These are phyloP conservation scores for Uronychia binucleata DNA, from an alignment of 73 alveolate genomes.

Conservation along the genomic window DNA sequence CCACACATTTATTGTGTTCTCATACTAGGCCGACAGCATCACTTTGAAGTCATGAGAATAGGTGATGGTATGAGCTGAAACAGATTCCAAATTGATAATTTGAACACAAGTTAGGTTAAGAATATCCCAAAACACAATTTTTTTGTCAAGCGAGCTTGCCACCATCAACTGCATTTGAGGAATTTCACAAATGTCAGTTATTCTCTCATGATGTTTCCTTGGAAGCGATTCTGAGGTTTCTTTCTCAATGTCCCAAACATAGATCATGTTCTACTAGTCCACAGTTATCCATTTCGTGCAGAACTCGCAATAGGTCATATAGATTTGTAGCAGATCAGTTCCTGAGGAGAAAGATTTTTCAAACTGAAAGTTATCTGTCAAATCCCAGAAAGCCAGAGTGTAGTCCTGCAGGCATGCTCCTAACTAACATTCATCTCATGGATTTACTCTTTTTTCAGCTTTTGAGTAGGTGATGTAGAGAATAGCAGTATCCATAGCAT, in stretches of 20 bases:
- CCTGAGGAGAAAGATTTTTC: constrained; percentile 54
- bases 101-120: constrained; percentile 21
- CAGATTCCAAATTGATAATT: constrained; percentile 44
- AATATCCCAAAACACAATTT: constrained; percentile 57
- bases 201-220: constrained; percentile 50
- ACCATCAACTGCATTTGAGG: constrained; percentile 41
- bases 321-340: constrained; percentile 48
- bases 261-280: constrained; percentile 36
- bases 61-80: constrained; percentile 56
- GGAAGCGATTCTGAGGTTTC: constrained; percentile 50
- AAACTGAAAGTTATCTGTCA: constrained; percentile 46
- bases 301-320: constrained; percentile 51
- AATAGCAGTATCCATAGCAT: constrained; percentile 55
- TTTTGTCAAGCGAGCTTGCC: constrained; percentile 57
- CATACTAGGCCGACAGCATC: constrained; percentile 61
- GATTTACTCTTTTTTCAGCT: constrained; percentile 16
- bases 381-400: constrained; percentile 61
- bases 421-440: background rate
- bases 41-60: constrained; percentile 66
- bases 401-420: constrained; percentile 68
- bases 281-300: constrained; percentile 61
- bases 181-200: constrained; percentile 62
- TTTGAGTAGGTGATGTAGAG: constrained; percentile 42
- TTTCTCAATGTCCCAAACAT: constrained; percentile 54
- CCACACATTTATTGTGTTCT: constrained; percentile 52